Evolutionary conservation across 2,329 filamentous ascomycete genomes (phyloP), one percentile per base, ranked within the genome.

Genomic region (Trichoderma afroharzianum): DNA sequence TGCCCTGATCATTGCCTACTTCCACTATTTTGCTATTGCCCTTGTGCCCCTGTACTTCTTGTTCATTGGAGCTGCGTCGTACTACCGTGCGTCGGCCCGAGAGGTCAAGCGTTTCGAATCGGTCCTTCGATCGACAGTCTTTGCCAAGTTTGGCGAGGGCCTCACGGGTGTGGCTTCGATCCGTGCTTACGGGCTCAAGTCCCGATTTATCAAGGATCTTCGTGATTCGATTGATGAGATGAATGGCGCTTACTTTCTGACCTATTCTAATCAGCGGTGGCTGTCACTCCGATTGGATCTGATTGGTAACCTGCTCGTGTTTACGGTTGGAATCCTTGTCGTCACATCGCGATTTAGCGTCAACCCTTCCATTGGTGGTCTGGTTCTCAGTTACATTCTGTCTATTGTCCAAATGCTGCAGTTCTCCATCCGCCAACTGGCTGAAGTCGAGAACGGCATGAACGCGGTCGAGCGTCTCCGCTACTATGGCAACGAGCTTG

Each of bases 381-480:
- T 98, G 50, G 94, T 98, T 0, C 86, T 99, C 26, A 96, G 93
- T 61, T 98, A 98, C 81, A 97, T 98, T 78, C 87, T 99, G 21
- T 88, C 92, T 15, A 97, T 98, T 77, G 94, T 97, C 21, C 93
- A 97, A 80, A 94, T 98, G 92, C 91, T 98, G 74, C 95, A 98
- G 79, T 98, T 98, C 81, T 95, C 94, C 0, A 93, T 98, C 21
- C 90, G 96, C 21, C 95, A 98, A 81, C 86, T 98, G 8, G 95
- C 95, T 30, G 95, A 98, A 81, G 94, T 98, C 9, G 95, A 98
- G 81, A 98, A 98, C 82, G 94, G 95, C 78, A 98, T 98, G 95
- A 98, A 98, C 80, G 91, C 95, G 0, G 96, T 97, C 0, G 95
- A 98, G 82, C 91, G 96, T 63, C 86, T 98, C 39, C 90, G 94